phyloP scores from a whole-genome alignment of 352 stramenopile species.

The Globisporangium ultimum region DNA sequence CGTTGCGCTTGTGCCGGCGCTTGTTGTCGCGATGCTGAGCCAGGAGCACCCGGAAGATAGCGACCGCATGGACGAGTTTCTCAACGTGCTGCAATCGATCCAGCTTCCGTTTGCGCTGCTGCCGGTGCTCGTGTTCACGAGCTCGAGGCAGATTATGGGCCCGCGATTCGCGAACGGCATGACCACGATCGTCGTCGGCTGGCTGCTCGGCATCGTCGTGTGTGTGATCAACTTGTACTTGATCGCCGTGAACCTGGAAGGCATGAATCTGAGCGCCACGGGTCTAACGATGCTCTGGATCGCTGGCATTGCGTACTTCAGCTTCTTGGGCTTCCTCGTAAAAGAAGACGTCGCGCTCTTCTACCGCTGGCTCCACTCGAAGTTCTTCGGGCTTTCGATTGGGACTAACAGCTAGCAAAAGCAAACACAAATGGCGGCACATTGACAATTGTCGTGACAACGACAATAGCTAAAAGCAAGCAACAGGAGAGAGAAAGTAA shows the following conservation, averaged over 20 bases:
- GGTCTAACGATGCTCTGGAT: constrained; percentile 27
- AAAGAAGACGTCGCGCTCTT: constrained; percentile 33
- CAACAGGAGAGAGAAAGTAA: neutral
- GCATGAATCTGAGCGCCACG: constrained; percentile 33
- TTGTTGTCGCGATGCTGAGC: constrained; percentile 86
- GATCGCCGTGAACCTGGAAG: constrained; percentile 60
- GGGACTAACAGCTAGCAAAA: neutral
- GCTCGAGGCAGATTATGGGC: constrained; percentile 77
- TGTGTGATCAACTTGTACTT: constrained; percentile 81
- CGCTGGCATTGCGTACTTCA: constrained; percentile 58
- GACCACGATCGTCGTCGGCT: constrained; percentile 42
- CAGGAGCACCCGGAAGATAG: constrained; percentile 74
- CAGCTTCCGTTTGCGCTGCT: constrained; percentile 91
- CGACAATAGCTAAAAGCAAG: neutral
- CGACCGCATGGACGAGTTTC: constrained; percentile 86
- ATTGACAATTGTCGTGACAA: neutral
- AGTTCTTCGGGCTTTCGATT: neutral
- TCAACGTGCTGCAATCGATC: constrained; percentile 92
- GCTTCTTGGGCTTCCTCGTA: constrained; percentile 68
- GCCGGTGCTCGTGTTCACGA: constrained; percentile 87
- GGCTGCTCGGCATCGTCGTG: constrained; percentile 53
- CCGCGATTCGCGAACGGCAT: constrained; percentile 51
- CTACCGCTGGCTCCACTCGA: constrained; percentile 21
- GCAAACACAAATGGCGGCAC: neutral
- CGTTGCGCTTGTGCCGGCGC: constrained; percentile 88